Evolutionary conservation across 179 eudicot genomes (phyloP).

Genomic region (Amaranthus tricolor): DNA sequence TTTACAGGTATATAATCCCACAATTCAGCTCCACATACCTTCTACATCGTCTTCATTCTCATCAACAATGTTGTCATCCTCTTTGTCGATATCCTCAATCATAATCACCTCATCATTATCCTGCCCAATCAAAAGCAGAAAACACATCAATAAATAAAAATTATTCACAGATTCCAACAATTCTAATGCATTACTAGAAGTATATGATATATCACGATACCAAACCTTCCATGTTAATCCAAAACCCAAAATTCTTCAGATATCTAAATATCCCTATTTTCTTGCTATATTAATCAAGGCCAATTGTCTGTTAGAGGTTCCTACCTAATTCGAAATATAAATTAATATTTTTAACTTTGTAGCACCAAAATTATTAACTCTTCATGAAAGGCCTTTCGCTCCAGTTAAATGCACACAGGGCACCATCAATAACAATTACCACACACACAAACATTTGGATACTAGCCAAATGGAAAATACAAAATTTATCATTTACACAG

Average conservation of each 20-base stretch:
- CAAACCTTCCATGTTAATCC: background rate
- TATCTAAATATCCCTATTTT: background rate
- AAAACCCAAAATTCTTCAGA: background rate
- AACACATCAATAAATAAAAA: background rate
- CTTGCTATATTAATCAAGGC: background rate
- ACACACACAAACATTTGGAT: too few relatives aligned
- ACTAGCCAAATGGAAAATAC: too few relatives aligned
- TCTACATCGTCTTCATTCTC: conserved; percentile 42
- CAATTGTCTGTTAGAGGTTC: background rate
- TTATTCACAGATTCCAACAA: background rate
- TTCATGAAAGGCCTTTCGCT: too few relatives aligned
- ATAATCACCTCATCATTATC: conserved; percentile 51
- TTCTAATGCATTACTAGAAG: background rate
- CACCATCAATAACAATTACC: too few relatives aligned
- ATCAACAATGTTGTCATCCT: conserved; percentile 48
- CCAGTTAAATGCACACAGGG: too few relatives aligned
- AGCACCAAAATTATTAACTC: too few relatives aligned
- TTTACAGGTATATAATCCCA: background rate
- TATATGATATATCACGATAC: background rate
- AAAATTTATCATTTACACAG: too few relatives aligned
- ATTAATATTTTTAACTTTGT: too few relatives aligned
- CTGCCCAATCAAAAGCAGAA: conserved; percentile 18
- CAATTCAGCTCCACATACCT: conserved; percentile 22
- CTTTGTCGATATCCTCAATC: conserved; percentile 44
- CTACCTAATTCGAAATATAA: background rate